Evolutionary conservation across 306 rosid species (phyloP).

Genomic region (Inga laurina): DNA sequence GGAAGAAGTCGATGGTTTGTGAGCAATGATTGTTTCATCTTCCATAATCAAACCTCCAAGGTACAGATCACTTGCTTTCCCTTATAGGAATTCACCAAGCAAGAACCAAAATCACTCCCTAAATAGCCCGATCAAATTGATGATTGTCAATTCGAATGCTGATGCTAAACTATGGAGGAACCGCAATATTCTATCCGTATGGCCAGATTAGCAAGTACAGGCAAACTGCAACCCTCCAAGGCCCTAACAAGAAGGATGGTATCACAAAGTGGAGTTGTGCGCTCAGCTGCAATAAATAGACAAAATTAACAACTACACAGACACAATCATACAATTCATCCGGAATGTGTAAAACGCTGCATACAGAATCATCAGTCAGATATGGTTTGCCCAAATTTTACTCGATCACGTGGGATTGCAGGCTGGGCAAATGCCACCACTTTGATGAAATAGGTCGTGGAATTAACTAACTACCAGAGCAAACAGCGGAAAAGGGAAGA

Average conservation of each 20-base stretch:
- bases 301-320: not conserved
- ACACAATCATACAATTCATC: not conserved
- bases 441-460: not conserved
- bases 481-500: not conserved
- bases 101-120: not conserved
- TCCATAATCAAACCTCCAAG: constrained; percentile 47
- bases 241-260: not conserved
- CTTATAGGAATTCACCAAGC: not conserved
- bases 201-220: not conserved
- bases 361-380: not conserved
- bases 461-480: not conserved
- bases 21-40: constrained; percentile 50
- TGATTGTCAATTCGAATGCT: not conserved
- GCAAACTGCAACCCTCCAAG: not conserved
- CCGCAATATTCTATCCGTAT: not conserved
- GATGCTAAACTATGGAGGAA: not conserved
- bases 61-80: constrained; percentile 11
- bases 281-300: not conserved
- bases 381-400: not conserved
- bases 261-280: not conserved
- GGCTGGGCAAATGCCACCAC: not conserved
- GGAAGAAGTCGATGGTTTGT: constrained; percentile 53
- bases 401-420: not conserved
- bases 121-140: not conserved
- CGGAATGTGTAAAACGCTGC: not conserved